phyloP scores from a whole-genome alignment of 306 rosid species.

The Gillenia trifoliata region DNA sequence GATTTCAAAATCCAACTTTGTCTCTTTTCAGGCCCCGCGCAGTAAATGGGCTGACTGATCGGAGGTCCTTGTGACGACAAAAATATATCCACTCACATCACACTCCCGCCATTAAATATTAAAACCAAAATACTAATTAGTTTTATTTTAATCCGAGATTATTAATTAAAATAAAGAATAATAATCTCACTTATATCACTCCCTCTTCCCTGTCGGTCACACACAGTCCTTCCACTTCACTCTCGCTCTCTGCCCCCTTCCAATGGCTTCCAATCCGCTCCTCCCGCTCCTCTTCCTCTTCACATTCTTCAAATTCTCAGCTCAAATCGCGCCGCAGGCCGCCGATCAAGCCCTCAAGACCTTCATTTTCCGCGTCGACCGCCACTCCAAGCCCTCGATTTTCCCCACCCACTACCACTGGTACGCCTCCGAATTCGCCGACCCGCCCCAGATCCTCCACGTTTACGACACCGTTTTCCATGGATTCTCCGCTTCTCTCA shows the following conservation, averaged over 20 bases:
- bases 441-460: slow-evolving; percentile 55
- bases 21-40: background rate
- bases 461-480: slow-evolving; percentile 72
- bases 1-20: background rate
- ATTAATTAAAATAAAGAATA: background rate
- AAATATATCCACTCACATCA: background rate
- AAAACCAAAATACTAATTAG: background rate
- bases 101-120: background rate
- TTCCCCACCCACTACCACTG: slow-evolving; percentile 79
- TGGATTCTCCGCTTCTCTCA: slow-evolving; percentile 81
- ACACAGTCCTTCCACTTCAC: background rate
- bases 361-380: slow-evolving; percentile 62
- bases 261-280: slow-evolving; percentile 17
- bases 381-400: slow-evolving; percentile 58
- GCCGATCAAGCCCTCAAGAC: slow-evolving; percentile 31
- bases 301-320: slow-evolving; percentile 9
- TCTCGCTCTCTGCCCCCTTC: slow-evolving; percentile 16
- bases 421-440: slow-evolving; percentile 67
- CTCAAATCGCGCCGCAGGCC: slow-evolving; percentile 6
- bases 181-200: slow-evolving; percentile 19
- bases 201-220: background rate
- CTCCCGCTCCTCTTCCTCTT: slow-evolving; percentile 19
- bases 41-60: slow-evolving; percentile 15
- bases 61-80: background rate
- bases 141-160: too few species aligned